Conservation (phyloP, 139 green algal species). For the Chlamydomonas incerta region DNA sequence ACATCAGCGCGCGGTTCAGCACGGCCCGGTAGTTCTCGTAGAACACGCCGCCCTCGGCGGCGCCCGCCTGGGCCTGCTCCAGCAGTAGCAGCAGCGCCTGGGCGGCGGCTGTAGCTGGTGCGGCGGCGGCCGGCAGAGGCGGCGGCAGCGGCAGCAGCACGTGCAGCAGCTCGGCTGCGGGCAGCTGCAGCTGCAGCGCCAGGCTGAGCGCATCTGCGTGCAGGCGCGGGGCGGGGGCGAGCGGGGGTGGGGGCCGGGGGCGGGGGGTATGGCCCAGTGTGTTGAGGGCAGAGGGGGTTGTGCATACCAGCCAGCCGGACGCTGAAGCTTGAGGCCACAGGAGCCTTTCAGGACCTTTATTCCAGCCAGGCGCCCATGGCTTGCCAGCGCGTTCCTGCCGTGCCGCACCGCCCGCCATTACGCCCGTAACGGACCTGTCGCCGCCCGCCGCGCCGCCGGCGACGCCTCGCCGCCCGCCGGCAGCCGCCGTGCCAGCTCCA, state of each 20-base stretch:
- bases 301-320: no score
- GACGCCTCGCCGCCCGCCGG: constrained; percentile 1
- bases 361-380: no score
- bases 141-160: constrained; percentile 2
- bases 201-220: constrained; percentile 34
- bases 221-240: no score
- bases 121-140: not conserved
- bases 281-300: not conserved
- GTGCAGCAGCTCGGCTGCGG: not conserved
- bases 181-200: constrained; percentile 36
- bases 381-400: no score
- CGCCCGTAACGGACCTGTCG: not conserved
- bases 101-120: not conserved
- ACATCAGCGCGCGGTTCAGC: constrained; percentile 30
- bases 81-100: not conserved
- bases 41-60: not conserved
- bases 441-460: constrained; percentile 4
- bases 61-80: not conserved
- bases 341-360: no score
- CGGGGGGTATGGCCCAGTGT: no score
- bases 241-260: no score
- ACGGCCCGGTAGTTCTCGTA: constrained; percentile 16
- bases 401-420: no score
- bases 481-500: constrained; percentile 1
- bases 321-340: no score